Base-by-base conservation (phyloP, 108 stramenopile species). In the Conticribra guillardii region DNA sequence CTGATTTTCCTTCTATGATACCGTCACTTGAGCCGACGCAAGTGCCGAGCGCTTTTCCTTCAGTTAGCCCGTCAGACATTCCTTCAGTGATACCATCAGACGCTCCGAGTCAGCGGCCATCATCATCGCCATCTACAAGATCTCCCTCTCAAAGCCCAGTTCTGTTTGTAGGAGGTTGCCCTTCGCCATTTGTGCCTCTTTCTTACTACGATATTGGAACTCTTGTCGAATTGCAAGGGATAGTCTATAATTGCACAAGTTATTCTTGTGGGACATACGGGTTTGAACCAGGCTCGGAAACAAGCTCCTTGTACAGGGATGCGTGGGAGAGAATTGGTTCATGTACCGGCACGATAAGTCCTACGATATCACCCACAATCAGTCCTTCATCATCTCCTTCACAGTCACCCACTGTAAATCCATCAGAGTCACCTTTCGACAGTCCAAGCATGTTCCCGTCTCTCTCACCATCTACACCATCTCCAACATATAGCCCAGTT, bases 71-170 rank as follows among this genome's bases (percentile, higher is more conserved):
- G n/a, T n/a, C n/a, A n/a, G n/a, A n/a, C n/a, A n/a, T n/a, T n/a
- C 17, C 56, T 17, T 34, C 32, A 9, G 29, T 21, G 18, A 18
- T 58, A 4, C 41, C 59, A 5, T 45, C 37, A 11, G 31, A 41
- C 58, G 19, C 27, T 2, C 27, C 26, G 44, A 59, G 17, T 59
- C 16, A 4, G 2, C 21, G 9, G 31, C 58, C 58, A 60, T n/a
- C 58, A n/a, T 7, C 22, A 30, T 21, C 22, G 21, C 58, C 58
- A n/a, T 22, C 46, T 48, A 63, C 48, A 27, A 26, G 45, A 24
- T 26, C 24, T 45, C 37, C 11, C 31, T 9, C 3, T 18, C 7
- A 32, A 21, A 14, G 8, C 32, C 28, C 37, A 41, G 11, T 41
- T 9, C 37, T 11, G 8, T 41, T 41, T 11, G 8, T 41, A 9